Base-by-base conservation (phyloP, 805 yeast species). In the Cyberlindnera suaveolens region DNA sequence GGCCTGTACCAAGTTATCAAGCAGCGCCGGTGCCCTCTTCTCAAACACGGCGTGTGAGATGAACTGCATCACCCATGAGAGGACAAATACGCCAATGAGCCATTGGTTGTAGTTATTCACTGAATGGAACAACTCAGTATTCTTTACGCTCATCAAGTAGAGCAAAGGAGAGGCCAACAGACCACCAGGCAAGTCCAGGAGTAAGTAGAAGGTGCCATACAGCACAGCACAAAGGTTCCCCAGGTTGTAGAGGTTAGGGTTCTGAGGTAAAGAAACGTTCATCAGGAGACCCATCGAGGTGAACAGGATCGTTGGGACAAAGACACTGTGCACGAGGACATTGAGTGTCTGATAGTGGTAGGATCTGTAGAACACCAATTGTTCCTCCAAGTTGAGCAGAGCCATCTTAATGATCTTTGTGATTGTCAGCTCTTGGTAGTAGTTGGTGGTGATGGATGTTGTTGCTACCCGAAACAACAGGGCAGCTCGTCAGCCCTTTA, bases 31-130 rank as follows among this genome's bases (percentile, higher is more conserved):
- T 0, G 89, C 85, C 34, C 87, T 71, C 46, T 71, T 72, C 58
- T 91, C 99, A 57, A 79, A 85, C 10, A 75, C 70, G 1, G 85
- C 91, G 59, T 93, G 98, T 4, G 97, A 96, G 39, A 82, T 70
- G 61, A 91, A 89, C 56, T 93, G 98, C 6, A 78, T 79, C 14
- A 79, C 55, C 98, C 99, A 91, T 9, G 85, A 67, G 2, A 66
- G 31, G 0, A 72, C 59, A 59, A 83, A 85, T 15, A 76, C 52
- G 1, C 43, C 52, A 42, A 52, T 34, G 36, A 55, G 49, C 34
- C 39, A 40, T 15, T 35, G 36, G 13, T 50, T 44, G 16, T 53
- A 48, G 27, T 49, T 36, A 27, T 56, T 60, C 19, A 59, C 41
- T 1, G 23, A 8, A 26, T 34, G 18, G 57, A 45, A 35, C 51